Conservation (phyloP, 768 basidiomycete species). For the Phanerodontia chrysosporium region DNA sequence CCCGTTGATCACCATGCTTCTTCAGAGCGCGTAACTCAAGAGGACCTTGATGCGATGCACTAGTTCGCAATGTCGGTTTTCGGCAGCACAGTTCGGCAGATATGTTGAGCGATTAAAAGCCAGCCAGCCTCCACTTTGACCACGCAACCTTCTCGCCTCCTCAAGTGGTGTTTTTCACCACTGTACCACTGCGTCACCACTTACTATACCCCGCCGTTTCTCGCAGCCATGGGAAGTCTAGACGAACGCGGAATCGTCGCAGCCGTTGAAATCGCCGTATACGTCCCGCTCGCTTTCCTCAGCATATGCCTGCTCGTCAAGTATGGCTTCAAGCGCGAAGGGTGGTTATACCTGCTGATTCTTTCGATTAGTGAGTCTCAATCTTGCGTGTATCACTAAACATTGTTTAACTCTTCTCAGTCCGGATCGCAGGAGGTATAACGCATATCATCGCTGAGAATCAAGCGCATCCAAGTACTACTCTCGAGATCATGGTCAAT, state of each 20-base stretch:
- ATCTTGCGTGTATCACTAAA: not conserved
- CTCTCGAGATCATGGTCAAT: slow-evolving; percentile 50
- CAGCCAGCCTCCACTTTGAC: no score
- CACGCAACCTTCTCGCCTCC: not conserved
- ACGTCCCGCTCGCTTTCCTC: slow-evolving; percentile 49
- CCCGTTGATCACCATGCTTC: no score
- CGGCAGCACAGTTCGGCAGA: not conserved
- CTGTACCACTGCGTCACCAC: not conserved
- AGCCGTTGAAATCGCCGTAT: slow-evolving; percentile 55
- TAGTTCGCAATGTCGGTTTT: not conserved
- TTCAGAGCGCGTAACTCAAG: no score
- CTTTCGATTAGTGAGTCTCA: slow-evolving; percentile 46
- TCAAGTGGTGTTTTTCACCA: no score
- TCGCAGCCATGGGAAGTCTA: slow-evolving; percentile 14
- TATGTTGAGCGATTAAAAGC: not conserved
- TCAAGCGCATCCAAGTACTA: slow-evolving; percentile 30
- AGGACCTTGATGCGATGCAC: not conserved
- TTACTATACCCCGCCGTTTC: not conserved
- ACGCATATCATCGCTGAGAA: slow-evolving; percentile 54
- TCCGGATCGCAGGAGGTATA: slow-evolving; percentile 53
- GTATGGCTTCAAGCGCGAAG: slow-evolving; percentile 58
- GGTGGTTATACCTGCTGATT: slow-evolving; percentile 64
- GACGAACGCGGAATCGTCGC: slow-evolving; percentile 48
- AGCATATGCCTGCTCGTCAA: slow-evolving; percentile 42
- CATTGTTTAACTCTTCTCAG: slow-evolving; percentile 30